phyloP scores from a whole-genome alignment of 1,139 yeast genomes.

The Yamadazyma oceani region DNA sequence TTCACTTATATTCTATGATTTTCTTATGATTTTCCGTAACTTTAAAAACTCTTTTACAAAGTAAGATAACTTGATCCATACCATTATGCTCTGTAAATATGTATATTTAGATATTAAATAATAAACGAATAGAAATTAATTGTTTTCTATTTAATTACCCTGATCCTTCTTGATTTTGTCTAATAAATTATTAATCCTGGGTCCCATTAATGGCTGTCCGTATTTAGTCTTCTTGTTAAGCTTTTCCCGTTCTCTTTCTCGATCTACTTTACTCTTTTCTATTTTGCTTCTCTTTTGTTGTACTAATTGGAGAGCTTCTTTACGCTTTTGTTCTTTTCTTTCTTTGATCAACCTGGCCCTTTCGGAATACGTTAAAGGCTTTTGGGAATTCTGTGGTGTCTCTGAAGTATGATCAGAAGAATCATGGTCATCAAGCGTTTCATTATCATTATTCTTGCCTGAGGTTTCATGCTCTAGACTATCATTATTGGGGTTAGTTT shows the following conservation, averaged over 20 bases:
- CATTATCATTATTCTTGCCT: constrained; percentile 9
- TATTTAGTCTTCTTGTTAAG: constrained; percentile 59
- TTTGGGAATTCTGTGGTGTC: constrained; percentile 7
- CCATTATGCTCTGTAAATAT: background rate
- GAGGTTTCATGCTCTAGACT: constrained; percentile 16
- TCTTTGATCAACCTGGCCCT: constrained; percentile 46
- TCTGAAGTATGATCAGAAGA: background rate
- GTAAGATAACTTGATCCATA: no score
- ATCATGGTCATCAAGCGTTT: background rate
- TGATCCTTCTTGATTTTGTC: constrained; percentile 67
- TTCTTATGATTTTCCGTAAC: constrained; percentile 22
- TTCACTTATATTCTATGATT: constrained; percentile 59
- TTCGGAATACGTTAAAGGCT: constrained; percentile 41
- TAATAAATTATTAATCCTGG: constrained; percentile 74
- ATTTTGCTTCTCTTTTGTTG: constrained; percentile 23
- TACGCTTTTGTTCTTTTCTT: constrained; percentile 40
- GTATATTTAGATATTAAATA: background rate
- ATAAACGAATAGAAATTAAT: background rate
- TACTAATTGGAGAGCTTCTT: constrained; percentile 28
- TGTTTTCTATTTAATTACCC: background rate
- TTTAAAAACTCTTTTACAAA: background rate
- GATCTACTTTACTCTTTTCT: constrained; percentile 25
- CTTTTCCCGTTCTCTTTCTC: constrained; percentile 49
- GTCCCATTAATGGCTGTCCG: constrained; percentile 93
- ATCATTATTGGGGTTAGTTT: constrained; percentile 1